These are phyloP conservation scores for Plantago major DNA, from an alignment of 257 asterid species.

Conservation along the genomic window DNA sequence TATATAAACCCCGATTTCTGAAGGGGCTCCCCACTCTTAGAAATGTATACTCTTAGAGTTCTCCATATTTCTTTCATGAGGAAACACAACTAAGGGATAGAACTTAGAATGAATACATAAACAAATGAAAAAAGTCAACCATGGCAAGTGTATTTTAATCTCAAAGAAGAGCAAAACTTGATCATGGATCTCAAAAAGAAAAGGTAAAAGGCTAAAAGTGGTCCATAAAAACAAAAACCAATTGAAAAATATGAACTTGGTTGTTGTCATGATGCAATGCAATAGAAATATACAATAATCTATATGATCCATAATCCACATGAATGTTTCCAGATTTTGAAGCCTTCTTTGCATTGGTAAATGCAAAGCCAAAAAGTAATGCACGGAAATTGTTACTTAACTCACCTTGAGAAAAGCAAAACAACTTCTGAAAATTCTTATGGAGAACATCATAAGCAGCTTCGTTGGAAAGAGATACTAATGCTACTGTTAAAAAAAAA, in stretches of 20 bases:
- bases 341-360: background rate
- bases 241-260: background rate
- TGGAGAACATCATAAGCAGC: constrained; percentile 15
- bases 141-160: too few relatives aligned
- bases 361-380: background rate
- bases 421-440: constrained; percentile 15
- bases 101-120: too few relatives aligned
- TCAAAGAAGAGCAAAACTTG: too few relatives aligned
- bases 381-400: too few relatives aligned
- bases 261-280: background rate
- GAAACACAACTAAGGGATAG: too few relatives aligned
- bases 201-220: background rate
- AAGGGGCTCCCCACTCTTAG: too few relatives aligned
- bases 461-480: constrained; percentile 5
- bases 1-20: too few relatives aligned
- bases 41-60: too few relatives aligned
- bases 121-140: too few relatives aligned
- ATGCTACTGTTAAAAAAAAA: background rate
- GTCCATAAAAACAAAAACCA: background rate
- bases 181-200: too few relatives aligned
- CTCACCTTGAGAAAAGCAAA: background rate
- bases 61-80: too few relatives aligned
- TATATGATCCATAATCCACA: background rate
- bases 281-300: background rate
- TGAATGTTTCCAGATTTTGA: background rate